Evolutionary conservation across 768 basidiomycete species (phyloP), one percentile per base, ranked within the genome.

Genomic region (Suillus occidentalis): DNA sequence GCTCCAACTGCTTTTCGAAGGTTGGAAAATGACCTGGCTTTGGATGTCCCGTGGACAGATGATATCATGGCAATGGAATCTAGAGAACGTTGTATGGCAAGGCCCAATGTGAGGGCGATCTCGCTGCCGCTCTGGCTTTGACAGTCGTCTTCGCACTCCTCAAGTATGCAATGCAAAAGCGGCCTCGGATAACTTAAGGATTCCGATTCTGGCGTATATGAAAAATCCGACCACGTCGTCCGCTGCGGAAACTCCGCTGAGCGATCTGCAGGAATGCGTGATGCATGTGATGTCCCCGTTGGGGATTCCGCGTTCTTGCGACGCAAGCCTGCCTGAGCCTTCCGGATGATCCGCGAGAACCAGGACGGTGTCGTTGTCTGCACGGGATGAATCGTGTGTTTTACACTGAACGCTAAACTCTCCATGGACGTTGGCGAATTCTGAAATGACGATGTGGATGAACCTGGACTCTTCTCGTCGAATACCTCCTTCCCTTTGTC

Each of bases 141-240:
- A 55, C 53, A 37, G 5, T 70, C 70, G 39, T 77, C 70, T 22
- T 71, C 73, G 2, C 34, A 59, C 62, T 77, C 75, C 66, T 76
- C 75, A 2, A 73, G 76, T 69, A 76, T 75, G 25, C 73, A 66
- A 28, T 62, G 45, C 65, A 76, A 55, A 65, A 66, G 49, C 12
- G 66, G 67, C 52, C 70, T 75, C 28, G 70, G 50, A 16, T 65
- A 39, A 37, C 28, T 45, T 14, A 66, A 70, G 50, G 72, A 76
- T 25, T 61, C 65, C 47, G 62, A 59, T 39, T 62, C 66, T 43
- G 62, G 61, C 8, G 63, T 68, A 4, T 67, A 66, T 9, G 73
- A 63, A 58, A 77, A 76, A 60, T 72, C 68, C 56, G 75, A 76
- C 75, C 74, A 74, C 22, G 76, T 77, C 45, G 75, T 72, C 53